Conservation (phyloP, 768 basidiomycete species). For the Macrolepiota fuliginosa region DNA sequence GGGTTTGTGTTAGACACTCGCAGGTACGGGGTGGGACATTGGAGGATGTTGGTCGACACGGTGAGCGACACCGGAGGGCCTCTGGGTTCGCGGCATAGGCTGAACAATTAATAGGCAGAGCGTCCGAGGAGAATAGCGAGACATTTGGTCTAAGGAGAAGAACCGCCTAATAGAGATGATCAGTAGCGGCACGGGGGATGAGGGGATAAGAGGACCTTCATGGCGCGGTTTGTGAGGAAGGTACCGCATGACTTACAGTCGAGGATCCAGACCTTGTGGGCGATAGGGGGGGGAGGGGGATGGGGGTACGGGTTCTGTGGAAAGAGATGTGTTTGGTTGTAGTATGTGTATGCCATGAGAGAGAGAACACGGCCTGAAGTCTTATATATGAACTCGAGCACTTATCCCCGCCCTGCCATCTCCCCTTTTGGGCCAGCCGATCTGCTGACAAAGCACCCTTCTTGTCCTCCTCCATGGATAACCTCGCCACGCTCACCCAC, state of each 20-base stretch:
- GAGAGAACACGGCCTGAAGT: slow-evolving; percentile 11
- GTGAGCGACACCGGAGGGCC: slow-evolving; percentile 32
- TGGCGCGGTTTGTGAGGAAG: slow-evolving; percentile 81
- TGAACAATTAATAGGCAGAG: slow-evolving; percentile 74
- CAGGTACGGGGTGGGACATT: slow-evolving; percentile 55
- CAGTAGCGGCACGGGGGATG: slow-evolving; percentile 2
- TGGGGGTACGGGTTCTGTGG: slow-evolving; percentile 41
- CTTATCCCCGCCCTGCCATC: slow-evolving; percentile 14
- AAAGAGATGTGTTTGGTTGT: slow-evolving; percentile 30
- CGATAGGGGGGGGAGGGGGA: slow-evolving; percentile 40
- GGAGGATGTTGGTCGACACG: slow-evolving; percentile 33
- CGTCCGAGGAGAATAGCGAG: slow-evolving; percentile 81
- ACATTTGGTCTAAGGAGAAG: slow-evolving; percentile 79
- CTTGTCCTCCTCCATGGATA: slow-evolving; percentile 26
- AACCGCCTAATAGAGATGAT: slow-evolving; percentile 55
- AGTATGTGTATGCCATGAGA: slow-evolving; percentile 25
- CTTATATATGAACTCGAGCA: slow-evolving; percentile 5
- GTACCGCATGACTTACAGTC: slow-evolving; percentile 72
- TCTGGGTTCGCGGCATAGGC: slow-evolving; percentile 52
- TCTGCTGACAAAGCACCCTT: slow-evolving; percentile 21
- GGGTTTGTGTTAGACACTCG: slow-evolving; percentile 80
- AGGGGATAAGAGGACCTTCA: slow-evolving; percentile 54
- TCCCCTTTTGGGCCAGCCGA: slow-evolving; percentile 17
- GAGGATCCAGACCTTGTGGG: slow-evolving; percentile 79
- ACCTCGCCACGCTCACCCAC: slow-evolving; percentile 56